Percentiles rank a stretch among this genome's conserved stretches.
Conservation (phyloP, 2,329 filamentous ascomycete species). For the Aspergillus glaucus region DNA sequence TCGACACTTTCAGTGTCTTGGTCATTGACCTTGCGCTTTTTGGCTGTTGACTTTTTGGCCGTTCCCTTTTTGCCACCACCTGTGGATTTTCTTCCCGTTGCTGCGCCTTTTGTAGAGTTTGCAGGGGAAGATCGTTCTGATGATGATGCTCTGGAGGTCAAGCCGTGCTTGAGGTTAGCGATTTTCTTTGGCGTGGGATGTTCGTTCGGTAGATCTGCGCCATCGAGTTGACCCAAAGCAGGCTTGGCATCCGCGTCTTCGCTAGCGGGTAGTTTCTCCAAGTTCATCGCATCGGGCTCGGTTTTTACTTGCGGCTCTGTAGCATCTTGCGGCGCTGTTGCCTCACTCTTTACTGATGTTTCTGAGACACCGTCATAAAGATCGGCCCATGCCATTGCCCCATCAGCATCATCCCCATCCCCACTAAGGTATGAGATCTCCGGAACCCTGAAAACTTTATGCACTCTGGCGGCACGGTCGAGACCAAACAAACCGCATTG, state of each 20-base stretch:
- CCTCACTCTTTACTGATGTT: conserved; percentile 6
- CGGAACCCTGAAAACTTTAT: conserved; percentile 25
- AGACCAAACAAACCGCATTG: conserved; percentile 36
- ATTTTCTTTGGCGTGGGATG: conserved; percentile 36
- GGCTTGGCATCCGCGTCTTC: conserved; percentile 23
- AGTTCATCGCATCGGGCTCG: conserved; percentile 22
- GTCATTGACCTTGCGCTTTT: conserved; percentile 38
- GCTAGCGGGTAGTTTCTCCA: conserved; percentile 25
- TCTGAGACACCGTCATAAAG: conserved; percentile 26
- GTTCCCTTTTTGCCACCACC: conserved; percentile 32
- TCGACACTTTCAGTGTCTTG: conserved; percentile 33
- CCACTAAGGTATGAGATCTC: conserved; percentile 9
- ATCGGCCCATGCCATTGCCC: conserved; percentile 27
- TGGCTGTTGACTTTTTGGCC: conserved; percentile 31
- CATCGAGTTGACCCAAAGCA: conserved; percentile 19
- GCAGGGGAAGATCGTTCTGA: conserved; percentile 34
- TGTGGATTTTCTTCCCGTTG: conserved; percentile 29
- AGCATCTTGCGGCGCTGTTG: conserved; percentile 11
- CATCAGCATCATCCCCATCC: conserved; percentile 8
- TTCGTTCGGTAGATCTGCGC: conserved; percentile 17
- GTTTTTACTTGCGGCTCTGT: conserved; percentile 27
- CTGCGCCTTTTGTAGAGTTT: conserved; percentile 27
- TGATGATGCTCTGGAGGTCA: conserved; percentile 33
- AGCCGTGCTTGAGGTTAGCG: conserved; percentile 32
- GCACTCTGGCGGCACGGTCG: conserved; percentile 27